A percentile compares a stretch with the other conserved stretches of the same genome.
Conservation (phyloP, 768 basidiomycete genomes). For the Tricholoma sp. region DNA sequence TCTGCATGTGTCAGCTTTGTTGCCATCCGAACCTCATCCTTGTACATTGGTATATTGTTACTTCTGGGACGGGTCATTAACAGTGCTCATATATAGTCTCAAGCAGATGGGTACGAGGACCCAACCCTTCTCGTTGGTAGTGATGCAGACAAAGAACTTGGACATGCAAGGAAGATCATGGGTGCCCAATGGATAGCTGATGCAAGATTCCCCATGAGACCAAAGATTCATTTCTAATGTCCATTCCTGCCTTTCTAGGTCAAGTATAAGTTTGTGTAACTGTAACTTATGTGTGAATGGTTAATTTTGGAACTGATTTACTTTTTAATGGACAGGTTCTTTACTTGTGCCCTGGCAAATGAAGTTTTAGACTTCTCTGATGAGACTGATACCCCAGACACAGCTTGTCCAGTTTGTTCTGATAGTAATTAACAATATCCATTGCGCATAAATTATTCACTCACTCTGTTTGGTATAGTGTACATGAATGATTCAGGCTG, state of each 20-base stretch:
- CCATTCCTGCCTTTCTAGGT: constrained; percentile 17
- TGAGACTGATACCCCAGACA: constrained; percentile 37
- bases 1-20: constrained; percentile 71
- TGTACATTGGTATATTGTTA: constrained; percentile 28
- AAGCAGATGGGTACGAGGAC: constrained; percentile 43
- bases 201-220: constrained; percentile 16
- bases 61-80: not conserved
- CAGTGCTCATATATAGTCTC: constrained; percentile 22
- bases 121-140: constrained; percentile 43
- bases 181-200: constrained; percentile 35
- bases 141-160: constrained; percentile 52
- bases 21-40: constrained; percentile 70
- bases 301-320: not conserved
- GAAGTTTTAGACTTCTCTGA: constrained; percentile 43
- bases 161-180: constrained; percentile 48
- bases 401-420: constrained; percentile 60
- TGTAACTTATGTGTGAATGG: not conserved
- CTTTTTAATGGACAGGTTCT: constrained; percentile 27
- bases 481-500: constrained; percentile 47
- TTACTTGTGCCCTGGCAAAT: constrained; percentile 40
- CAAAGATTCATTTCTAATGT: not conserved
- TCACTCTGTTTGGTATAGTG: constrained; percentile 22
- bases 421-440: constrained; percentile 37
- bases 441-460: not conserved
- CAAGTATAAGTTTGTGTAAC: constrained; percentile 27